phyloP scores from a whole-genome alignment of 2,329 filamentous ascomycete genomes.

The Mycogone perniciosa region DNA sequence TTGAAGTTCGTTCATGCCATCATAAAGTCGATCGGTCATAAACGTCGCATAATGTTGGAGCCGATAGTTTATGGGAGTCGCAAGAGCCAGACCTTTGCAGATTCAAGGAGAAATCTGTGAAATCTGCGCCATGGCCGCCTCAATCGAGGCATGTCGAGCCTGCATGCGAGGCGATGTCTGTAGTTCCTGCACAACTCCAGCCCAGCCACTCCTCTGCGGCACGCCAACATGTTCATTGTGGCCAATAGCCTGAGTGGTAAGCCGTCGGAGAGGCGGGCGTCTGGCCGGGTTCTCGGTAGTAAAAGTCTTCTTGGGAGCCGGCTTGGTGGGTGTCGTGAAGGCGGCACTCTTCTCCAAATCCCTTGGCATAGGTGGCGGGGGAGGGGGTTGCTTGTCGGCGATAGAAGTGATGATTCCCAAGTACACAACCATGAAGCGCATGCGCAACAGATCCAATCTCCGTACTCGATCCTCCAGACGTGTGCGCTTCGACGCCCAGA shows the following conservation, averaged over 20 bases:
- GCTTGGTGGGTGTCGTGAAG: constrained; percentile 26
- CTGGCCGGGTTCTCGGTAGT: constrained; percentile 36
- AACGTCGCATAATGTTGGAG: not conserved
- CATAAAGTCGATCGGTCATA: not conserved
- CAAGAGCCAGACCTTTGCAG: not conserved
- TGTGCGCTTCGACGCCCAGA: constrained; percentile 52
- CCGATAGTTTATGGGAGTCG: not conserved
- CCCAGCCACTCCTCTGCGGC: constrained; percentile 51
- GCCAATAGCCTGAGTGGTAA: constrained; percentile 49
- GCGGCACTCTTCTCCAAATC: constrained; percentile 30
- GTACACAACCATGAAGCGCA: constrained; percentile 59
- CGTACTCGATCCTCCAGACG: constrained; percentile 52
- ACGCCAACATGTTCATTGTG: constrained; percentile 43
- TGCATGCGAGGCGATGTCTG: constrained; percentile 56
- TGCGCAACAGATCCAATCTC: constrained; percentile 54
- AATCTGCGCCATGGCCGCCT: constrained; percentile 44
- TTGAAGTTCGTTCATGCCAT: not conserved
- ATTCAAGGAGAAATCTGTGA: constrained; percentile 20
- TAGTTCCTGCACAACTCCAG: constrained; percentile 56
- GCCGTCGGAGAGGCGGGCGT: constrained; percentile 43
- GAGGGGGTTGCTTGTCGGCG: constrained; percentile 30
- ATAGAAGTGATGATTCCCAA: constrained; percentile 49
- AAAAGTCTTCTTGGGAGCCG: constrained; percentile 34
- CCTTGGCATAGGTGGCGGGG: constrained; percentile 23
- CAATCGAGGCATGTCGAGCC: constrained; percentile 56